These are phyloP conservation scores for Pythium phragmiticola DNA, from an alignment of 352 stramenopile genomes.

Conservation along the genomic window DNA sequence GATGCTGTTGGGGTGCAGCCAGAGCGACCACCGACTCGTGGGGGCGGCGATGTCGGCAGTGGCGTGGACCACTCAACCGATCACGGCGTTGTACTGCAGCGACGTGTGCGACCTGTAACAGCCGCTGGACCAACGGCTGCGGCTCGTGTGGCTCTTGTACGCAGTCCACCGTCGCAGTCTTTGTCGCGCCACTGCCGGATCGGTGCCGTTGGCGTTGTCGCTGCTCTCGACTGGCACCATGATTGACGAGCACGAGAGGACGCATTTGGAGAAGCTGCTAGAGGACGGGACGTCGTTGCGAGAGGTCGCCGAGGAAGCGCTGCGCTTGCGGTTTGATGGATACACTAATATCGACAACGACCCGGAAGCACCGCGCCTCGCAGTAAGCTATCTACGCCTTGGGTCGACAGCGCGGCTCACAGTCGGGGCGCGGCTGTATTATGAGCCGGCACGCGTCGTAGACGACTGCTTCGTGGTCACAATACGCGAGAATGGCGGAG, in stretches of 20 bases:
- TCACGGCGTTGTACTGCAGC: background rate
- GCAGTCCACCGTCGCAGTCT: background rate
- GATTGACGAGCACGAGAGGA: background rate
- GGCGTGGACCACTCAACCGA: background rate
- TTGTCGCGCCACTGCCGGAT: background rate
- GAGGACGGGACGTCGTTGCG: background rate
- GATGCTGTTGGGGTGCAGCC: background rate
- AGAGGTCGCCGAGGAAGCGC: background rate
- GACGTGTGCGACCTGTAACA: background rate
- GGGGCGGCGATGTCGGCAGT: background rate
- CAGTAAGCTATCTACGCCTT: background rate
- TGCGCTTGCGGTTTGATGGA: background rate
- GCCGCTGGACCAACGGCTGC: background rate
- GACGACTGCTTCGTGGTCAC: background rate
- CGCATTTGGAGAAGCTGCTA: background rate
- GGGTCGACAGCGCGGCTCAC: background rate
- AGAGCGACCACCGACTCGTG: background rate
- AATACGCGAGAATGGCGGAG: too few species aligned
- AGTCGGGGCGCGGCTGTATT: background rate
- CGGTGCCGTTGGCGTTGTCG: background rate
- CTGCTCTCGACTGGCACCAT: background rate
- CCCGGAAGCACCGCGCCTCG: background rate
- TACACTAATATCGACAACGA: background rate
- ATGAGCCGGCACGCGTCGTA: background rate
- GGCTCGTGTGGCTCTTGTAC: constrained; percentile 2